phyloP scores from a whole-genome alignment of 257 asterid genomes.

The Nicotiana tabacum region DNA sequence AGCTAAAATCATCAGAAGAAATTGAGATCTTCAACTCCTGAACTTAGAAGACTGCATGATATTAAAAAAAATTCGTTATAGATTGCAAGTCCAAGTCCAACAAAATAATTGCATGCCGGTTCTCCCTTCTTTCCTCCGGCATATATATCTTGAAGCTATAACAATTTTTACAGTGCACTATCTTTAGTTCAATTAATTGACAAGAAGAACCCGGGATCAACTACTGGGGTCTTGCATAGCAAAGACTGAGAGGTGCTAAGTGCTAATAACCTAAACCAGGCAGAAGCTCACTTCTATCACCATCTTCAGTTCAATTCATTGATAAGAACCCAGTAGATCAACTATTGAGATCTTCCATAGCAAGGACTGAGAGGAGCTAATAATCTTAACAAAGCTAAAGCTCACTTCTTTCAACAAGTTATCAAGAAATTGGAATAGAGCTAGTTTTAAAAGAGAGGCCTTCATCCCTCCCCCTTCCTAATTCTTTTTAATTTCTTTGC shows the following conservation, averaged over 20 bases:
- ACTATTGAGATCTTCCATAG: neutral
- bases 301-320: neutral
- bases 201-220: neutral
- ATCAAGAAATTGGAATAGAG: neutral
- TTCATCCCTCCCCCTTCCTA: neutral
- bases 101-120: neutral
- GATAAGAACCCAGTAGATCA: neutral
- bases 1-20: neutral
- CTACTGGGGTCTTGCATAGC: neutral
- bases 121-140: neutral
- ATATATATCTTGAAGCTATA: neutral
- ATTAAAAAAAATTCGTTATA: neutral
- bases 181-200: neutral
- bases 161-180: neutral
- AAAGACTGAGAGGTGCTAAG: neutral
- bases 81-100: neutral
- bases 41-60: neutral
- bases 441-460: neutral
- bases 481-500: neutral
- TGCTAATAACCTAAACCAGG: no score
- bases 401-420: neutral
- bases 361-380: neutral
- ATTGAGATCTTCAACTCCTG: constrained; percentile 5
- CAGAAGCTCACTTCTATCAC: no score
- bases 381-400: neutral